Evolutionary conservation across 371 early-diverging fungal species (phyloP).

Genomic region (Neoconidiobolus thromboides): DNA sequence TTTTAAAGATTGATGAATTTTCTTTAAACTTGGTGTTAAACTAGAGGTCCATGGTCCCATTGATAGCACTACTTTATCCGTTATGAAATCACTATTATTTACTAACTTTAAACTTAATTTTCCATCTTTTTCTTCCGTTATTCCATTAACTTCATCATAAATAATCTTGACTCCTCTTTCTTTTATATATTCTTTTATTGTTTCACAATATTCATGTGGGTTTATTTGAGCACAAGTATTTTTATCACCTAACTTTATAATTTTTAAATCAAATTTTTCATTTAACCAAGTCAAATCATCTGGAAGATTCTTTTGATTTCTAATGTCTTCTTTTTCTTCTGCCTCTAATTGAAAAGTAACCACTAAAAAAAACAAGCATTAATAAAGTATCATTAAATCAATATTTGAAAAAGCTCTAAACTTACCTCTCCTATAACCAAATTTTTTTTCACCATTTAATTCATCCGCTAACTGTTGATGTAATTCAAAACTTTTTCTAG

Average conservation of each 20-base stretch:
- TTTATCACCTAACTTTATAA: constrained; percentile 23
- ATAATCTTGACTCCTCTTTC: constrained; percentile 14
- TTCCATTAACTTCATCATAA: constrained; percentile 5
- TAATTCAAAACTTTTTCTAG: constrained; percentile 30
- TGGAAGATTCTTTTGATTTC: background rate
- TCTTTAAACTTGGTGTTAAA: constrained; percentile 10
- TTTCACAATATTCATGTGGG: background rate
- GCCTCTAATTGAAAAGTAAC: constrained; percentile 18
- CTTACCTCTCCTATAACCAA: constrained; percentile 32
- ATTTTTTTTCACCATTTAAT: constrained; percentile 24
- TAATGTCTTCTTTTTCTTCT: background rate
- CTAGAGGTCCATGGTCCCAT: constrained; percentile 30
- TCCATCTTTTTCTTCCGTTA: background rate
- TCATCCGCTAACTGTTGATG: constrained; percentile 33
- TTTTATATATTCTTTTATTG: background rate
- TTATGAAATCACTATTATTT: too few species aligned
- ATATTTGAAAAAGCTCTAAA: background rate
- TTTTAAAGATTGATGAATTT: constrained; percentile 1
- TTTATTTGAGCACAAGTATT: constrained; percentile 38
- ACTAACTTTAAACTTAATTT: too few species aligned
- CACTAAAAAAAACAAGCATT: background rate
- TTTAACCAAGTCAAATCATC: constrained; percentile 19
- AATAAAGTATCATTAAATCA: background rate
- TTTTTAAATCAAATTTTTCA: constrained; percentile 13
- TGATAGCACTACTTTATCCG: background rate